Percentiles rank a stretch among this genome's conserved stretches.
Conservation (phyloP, 306 rosid genomes). For the Begonia peltatifolia region DNA sequence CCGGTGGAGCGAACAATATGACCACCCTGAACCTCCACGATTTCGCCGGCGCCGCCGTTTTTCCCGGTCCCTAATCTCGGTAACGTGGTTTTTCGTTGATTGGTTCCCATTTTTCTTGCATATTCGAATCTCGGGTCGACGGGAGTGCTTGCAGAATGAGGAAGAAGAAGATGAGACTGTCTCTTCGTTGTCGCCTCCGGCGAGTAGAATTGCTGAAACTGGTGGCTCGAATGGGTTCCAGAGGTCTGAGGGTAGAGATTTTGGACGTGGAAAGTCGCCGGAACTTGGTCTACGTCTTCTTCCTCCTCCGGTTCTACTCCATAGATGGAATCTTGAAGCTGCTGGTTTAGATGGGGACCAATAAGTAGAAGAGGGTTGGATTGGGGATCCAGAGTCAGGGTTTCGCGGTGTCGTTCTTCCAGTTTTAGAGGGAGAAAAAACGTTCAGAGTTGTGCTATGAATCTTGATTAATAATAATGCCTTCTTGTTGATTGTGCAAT, state of each 20-base stretch:
- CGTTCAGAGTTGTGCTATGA: too few relatives aligned
- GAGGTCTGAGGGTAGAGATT: too few relatives aligned
- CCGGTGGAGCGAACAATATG: slow-evolving; percentile 82
- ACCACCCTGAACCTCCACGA: slow-evolving; percentile 77
- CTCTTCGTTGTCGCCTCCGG: too few relatives aligned
- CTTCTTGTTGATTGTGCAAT: slow-evolving; percentile 8
- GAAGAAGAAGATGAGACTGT: too few relatives aligned
- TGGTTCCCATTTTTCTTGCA: background rate
- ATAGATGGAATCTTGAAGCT: slow-evolving; percentile 14
- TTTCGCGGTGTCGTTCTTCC: slow-evolving; percentile 43
- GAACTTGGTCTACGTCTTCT: background rate
- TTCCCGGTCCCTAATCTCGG: slow-evolving; percentile 25
- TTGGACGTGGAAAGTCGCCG: background rate
- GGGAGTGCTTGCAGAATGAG: background rate
- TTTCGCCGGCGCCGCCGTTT: slow-evolving; percentile 32
- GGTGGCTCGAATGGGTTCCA: too few relatives aligned
- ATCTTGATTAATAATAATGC: slow-evolving; percentile 1
- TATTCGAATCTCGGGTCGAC: background rate
- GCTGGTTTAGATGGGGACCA: slow-evolving; percentile 12
- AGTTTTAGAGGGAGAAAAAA: slow-evolving; percentile 32
- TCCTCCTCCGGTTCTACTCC: slow-evolving; percentile 9
- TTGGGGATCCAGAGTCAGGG: slow-evolving; percentile 86
- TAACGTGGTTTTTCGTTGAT: background rate
- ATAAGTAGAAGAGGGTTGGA: slow-evolving; percentile 23
- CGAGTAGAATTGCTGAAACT: too few relatives aligned